phyloP scores from a whole-genome alignment of 805 yeast genomes.

The Lachancea quebecensis region DNA sequence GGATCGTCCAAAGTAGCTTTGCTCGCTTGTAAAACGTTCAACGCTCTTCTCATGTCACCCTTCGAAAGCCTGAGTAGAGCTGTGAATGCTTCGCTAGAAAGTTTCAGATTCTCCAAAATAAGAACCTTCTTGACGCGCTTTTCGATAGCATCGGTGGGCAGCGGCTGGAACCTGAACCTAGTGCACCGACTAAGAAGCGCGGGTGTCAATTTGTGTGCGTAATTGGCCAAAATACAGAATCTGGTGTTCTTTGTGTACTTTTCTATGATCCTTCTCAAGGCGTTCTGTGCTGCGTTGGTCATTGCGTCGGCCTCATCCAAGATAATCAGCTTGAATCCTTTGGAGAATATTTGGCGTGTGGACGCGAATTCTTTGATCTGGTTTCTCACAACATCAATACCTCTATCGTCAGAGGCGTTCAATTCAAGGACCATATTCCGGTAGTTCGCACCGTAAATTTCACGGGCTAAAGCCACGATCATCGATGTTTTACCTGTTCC shows the following conservation, averaged over 20 bases:
- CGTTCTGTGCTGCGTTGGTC: conserved; percentile 83
- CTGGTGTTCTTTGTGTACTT: conserved; percentile 92
- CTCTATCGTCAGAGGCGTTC: conserved; percentile 96
- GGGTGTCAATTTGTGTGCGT: conserved; percentile 91
- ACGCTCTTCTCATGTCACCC: conserved; percentile 95
- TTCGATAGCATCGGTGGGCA: conserved; percentile 58
- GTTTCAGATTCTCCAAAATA: conserved; percentile 53
- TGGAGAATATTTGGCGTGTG: conserved; percentile 84
- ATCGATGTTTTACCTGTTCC: conserved; percentile 93
- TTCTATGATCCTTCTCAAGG: conserved; percentile 73
- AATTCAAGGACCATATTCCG: conserved; percentile 87
- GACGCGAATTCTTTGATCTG: conserved; percentile 95
- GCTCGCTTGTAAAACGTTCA: conserved; percentile 92
- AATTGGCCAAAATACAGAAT: conserved; percentile 91
- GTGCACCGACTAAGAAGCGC: conserved; percentile 94
- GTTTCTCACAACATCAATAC: conserved; percentile 95
- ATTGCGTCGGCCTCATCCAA: conserved; percentile 95
- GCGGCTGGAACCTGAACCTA: conserved; percentile 85
- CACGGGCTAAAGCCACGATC: conserved; percentile 78
- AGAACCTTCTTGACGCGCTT: conserved; percentile 65
- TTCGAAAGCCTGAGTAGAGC: conserved; percentile 68
- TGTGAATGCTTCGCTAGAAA: conserved; percentile 51
- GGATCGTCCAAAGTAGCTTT: conserved; percentile 59
- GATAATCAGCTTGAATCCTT: conserved; percentile 83
- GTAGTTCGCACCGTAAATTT: conserved; percentile 76